Evolutionary conservation across 768 basidiomycete genomes (phyloP).

Genomic region (Mycena rosella): DNA sequence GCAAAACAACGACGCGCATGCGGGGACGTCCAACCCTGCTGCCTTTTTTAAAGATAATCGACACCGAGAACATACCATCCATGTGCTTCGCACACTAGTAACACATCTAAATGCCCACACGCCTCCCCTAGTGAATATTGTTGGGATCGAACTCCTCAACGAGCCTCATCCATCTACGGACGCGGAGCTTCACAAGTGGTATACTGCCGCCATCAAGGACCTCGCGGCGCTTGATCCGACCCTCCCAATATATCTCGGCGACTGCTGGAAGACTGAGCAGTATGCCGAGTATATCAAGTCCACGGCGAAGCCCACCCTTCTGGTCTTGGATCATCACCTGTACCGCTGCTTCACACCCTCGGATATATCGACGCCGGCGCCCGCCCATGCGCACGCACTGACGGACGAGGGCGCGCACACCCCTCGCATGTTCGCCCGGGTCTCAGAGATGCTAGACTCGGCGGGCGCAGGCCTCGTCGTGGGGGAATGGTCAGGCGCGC

Average conservation of each 20-base stretch:
- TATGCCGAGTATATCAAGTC: conserved; percentile 69
- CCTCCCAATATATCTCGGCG: conserved; percentile 80
- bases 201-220: conserved; percentile 64
- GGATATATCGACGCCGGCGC: conserved; percentile 67
- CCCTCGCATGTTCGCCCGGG: conserved; percentile 53
- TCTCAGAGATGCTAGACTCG: conserved; percentile 49
- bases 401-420: conserved; percentile 53
- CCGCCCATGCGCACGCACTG: conserved; percentile 66
- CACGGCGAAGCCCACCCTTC: conserved; percentile 47
- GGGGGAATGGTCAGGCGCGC: conserved; percentile 84
- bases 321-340: conserved; percentile 85
- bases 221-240: conserved; percentile 64
- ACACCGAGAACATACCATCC: conserved; percentile 62
- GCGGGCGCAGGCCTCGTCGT: conserved; percentile 65
- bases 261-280: conserved; percentile 79
- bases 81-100: conserved; percentile 61
- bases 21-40: conserved; percentile 68
- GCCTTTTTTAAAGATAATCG: conserved; percentile 61
- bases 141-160: conserved; percentile 74
- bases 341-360: conserved; percentile 82
- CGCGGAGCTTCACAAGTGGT: conserved; percentile 71
- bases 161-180: conserved; percentile 68
- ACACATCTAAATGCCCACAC: conserved; percentile 47
- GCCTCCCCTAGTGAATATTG: conserved; percentile 61
- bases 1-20: conserved; percentile 77